Evolutionary conservation across 2,329 filamentous ascomycete genomes (phyloP), one percentile per base, ranked within the genome.

Genomic region (Dactylellina parvicollis): DNA sequence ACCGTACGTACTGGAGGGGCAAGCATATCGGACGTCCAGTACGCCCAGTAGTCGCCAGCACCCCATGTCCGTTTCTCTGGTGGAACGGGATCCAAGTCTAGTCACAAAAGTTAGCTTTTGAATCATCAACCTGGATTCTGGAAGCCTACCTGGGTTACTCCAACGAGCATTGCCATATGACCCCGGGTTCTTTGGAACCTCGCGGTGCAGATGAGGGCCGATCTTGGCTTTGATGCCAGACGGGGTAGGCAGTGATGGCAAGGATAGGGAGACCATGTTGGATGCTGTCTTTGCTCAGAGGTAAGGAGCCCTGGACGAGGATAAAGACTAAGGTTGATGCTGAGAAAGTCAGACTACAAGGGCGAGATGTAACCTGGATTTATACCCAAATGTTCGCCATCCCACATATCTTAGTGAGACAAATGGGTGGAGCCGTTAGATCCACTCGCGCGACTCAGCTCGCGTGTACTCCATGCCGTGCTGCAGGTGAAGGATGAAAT

Each of bases 11-110:
- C 75, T 65, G 81, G 81, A 56, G 81, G 81, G 38, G 81, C 81
- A 34, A 82, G 78, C 78, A 84, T 81, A 72, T 85, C 83, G 4
- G 81, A 82, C 70, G 81, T 82, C 83, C 83, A 85, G 76, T 85
- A 84, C 12, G 81, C 81, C 79, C 83, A 82, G 75, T 83, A 84
- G 28, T 83, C 81, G 54, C 83, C 83, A 84, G 18, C 82, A 85
- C 74, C 83, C 83, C 83, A 85, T 20, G 82, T 85, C 69, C 83
- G 80, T 62, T 84, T 79, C 66, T 81, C 80, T 1, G 82, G 81
- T 12, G 84, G 70, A 18, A 69, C 64, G 16, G 70, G 70, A 38
- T 74, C 70, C 70, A 74, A 47, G 22, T 74, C 70, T 74, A 59
- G 79, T 56, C 82, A 78, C 81, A 80, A n/a, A n/a, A n/a, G 83